phyloP scores from a whole-genome alignment of 1,139 yeast species.

The Arxiozyma bovina region DNA sequence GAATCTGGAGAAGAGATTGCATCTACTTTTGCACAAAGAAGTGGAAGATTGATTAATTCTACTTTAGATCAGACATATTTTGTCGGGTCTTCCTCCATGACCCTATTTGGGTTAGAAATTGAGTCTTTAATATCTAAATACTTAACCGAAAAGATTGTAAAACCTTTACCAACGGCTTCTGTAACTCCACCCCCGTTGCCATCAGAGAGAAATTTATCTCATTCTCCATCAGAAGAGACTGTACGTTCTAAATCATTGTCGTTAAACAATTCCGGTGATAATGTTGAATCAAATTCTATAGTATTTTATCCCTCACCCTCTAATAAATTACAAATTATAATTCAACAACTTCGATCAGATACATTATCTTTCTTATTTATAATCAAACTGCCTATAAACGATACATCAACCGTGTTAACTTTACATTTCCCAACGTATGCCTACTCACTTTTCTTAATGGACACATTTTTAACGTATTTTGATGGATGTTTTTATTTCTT shows the following conservation, averaged over 20 bases:
- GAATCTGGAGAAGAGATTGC: slow-evolving; percentile 39
- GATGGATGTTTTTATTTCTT: slow-evolving; percentile 83
- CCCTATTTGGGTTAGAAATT: slow-evolving; percentile 66
- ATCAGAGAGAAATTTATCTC: not conserved
- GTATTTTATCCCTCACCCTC: not conserved
- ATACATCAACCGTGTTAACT: not conserved
- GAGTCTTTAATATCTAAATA: slow-evolving; percentile 40
- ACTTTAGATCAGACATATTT: slow-evolving; percentile 66
- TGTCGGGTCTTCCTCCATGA: slow-evolving; percentile 77
- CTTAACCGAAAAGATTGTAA: slow-evolving; percentile 13
- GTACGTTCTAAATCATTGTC: not conserved
- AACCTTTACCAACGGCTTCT: slow-evolving; percentile 13
- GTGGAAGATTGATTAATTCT: slow-evolving; percentile 62
- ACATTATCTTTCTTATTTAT: not conserved
- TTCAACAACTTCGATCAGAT: not conserved
- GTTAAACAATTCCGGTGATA: not conserved
- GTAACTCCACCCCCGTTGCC: slow-evolving; percentile 1
- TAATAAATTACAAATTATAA: not conserved
- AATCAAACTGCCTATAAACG: not conserved
- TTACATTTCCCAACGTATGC: slow-evolving; percentile 51
- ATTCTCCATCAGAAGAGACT: not conserved
- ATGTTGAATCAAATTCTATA: not conserved
- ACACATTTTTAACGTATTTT: slow-evolving; percentile 67
- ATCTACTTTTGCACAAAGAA: slow-evolving; percentile 59
- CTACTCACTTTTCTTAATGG: slow-evolving; percentile 65